Evolutionary conservation across 495 filamentous ascomycete species (phyloP).

Genomic region (Melanomma pulvis-pyrius): DNA sequence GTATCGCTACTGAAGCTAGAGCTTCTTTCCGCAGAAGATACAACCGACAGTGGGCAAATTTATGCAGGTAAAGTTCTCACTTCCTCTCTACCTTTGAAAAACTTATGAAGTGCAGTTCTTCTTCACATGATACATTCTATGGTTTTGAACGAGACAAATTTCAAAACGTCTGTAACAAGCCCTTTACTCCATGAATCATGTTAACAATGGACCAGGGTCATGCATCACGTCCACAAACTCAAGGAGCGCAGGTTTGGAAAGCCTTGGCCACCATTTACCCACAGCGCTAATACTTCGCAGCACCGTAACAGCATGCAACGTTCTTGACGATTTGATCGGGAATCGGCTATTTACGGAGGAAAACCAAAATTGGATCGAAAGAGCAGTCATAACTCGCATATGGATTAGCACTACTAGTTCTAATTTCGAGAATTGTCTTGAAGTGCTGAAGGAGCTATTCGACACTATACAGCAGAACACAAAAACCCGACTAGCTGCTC

Average conservation of each 20-base stretch:
- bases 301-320: slow-evolving; percentile 52
- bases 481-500: slow-evolving; percentile 48
- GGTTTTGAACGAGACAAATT: slow-evolving; percentile 61
- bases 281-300: slow-evolving; percentile 35
- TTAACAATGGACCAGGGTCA: slow-evolving; percentile 48
- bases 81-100: not conserved
- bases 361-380: slow-evolving; percentile 62
- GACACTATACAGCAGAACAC: slow-evolving; percentile 45
- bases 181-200: not conserved
- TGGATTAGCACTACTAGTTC: slow-evolving; percentile 57
- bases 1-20: slow-evolving; percentile 75
- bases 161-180: slow-evolving; percentile 55
- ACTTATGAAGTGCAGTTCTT: slow-evolving; percentile 39
- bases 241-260: slow-evolving; percentile 45
- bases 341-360: slow-evolving; percentile 49
- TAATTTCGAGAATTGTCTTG: slow-evolving; percentile 35
- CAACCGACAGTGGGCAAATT: slow-evolving; percentile 35
- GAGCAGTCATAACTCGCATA: slow-evolving; percentile 61
- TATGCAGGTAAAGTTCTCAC: slow-evolving; percentile 31
- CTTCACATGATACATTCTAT: slow-evolving; percentile 57
- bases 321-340: slow-evolving; percentile 63
- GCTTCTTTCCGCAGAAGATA: slow-evolving; percentile 50
- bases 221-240: slow-evolving; percentile 70
- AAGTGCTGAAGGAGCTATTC: slow-evolving; percentile 47
- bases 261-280: slow-evolving; percentile 38